phyloP scores from a whole-genome alignment of 2,329 filamentous ascomycete genomes.

The Pestalotiopsis sp. region DNA sequence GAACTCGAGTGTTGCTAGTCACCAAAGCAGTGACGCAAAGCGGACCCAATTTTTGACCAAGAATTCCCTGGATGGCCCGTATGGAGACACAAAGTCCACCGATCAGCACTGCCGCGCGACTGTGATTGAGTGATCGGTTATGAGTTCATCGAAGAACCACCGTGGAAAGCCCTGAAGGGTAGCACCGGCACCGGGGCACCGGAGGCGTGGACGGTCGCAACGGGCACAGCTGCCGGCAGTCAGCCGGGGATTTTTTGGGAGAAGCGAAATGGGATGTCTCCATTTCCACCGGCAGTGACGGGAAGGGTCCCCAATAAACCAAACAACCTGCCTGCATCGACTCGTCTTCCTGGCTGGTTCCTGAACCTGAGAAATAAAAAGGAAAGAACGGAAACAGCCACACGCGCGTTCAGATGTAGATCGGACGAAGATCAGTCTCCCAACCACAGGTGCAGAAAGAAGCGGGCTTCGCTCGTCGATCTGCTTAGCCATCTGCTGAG shows the following conservation, averaged over 20 bases:
- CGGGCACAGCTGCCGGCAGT: not conserved
- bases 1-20: not conserved
- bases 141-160: not conserved
- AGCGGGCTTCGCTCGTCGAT: not conserved
- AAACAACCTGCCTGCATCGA: not conserved
- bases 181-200: not conserved
- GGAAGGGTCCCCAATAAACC: not conserved
- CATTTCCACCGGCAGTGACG: not conserved
- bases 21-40: not conserved
- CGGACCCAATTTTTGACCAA: not conserved
- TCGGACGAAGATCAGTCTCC: not conserved
- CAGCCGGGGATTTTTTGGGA: too few relatives aligned
- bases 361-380: not conserved
- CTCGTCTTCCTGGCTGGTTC: not conserved
- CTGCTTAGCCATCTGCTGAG: not conserved
- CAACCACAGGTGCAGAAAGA: not conserved
- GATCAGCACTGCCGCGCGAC: not conserved
- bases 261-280: too few relatives aligned
- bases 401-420: not conserved
- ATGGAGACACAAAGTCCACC: not conserved
- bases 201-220: not conserved
- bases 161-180: not conserved
- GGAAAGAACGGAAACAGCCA: not conserved
- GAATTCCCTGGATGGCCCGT: not conserved
- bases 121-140: not conserved